phyloP scores from a whole-genome alignment of 2,329 filamentous ascomycete genomes.

The Alternaria sp. region DNA sequence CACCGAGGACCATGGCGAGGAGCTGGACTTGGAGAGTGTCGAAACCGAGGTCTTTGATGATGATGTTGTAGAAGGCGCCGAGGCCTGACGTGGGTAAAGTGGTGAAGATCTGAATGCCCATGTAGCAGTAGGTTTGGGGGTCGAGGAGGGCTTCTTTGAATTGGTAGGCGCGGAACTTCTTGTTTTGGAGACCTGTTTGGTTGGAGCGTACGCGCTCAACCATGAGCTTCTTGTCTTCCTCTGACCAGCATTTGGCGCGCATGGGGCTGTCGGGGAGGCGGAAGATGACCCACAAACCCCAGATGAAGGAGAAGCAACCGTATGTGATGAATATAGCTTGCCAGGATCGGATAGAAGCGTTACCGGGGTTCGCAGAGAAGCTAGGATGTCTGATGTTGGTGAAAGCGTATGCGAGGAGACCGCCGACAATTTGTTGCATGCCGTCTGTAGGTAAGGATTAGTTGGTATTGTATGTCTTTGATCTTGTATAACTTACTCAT shows the following conservation, averaged over 20 bases:
- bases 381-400: conserved; percentile 30
- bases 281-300: conserved; percentile 63
- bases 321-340: conserved; percentile 73
- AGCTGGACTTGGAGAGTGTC: conserved; percentile 71
- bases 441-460: conserved; percentile 54
- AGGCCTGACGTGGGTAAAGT: conserved; percentile 76
- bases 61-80: conserved; percentile 75
- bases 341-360: conserved; percentile 66
- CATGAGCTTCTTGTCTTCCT: conserved; percentile 68
- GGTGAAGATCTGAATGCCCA: conserved; percentile 71
- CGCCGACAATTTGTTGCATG: conserved; percentile 73
- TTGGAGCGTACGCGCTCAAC: conserved; percentile 55
- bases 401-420: conserved; percentile 66
- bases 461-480: not conserved
- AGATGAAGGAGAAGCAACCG: conserved; percentile 68
- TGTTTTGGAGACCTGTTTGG: conserved; percentile 56
- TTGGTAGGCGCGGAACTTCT: conserved; percentile 60
- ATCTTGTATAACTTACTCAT: conserved; percentile 59
- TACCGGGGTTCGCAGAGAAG: conserved; percentile 22
- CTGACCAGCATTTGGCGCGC: conserved; percentile 72
- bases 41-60: conserved; percentile 74
- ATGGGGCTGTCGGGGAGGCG: conserved; percentile 67
- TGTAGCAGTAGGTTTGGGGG: conserved; percentile 65
- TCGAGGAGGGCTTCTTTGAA: conserved; percentile 66
- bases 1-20: conserved; percentile 75